phyloP scores from a whole-genome alignment of 495 filamentous ascomycete genomes.

The Xylaria palmicola region DNA sequence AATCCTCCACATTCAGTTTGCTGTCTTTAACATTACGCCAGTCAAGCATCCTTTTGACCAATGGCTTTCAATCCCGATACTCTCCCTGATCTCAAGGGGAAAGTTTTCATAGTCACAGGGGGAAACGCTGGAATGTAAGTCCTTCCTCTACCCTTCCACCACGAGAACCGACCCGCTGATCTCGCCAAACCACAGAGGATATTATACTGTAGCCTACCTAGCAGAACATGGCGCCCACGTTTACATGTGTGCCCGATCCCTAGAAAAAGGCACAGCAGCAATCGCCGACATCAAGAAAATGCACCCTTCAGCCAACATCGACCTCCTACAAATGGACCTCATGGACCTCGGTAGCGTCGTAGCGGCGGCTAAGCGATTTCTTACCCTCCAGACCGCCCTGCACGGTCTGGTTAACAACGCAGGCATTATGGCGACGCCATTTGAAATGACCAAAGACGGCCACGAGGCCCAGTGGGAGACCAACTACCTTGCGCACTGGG shows the following conservation, averaged over 20 bases:
- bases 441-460: constrained; percentile 45
- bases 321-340: constrained; percentile 46
- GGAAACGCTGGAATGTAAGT: constrained; percentile 42
- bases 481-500: constrained; percentile 47
- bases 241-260: constrained; percentile 41
- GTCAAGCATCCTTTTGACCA: constrained; percentile 24
- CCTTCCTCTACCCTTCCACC: constrained; percentile 4
- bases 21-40: constrained; percentile 11
- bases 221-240: constrained; percentile 43
- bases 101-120: constrained; percentile 30
- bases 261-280: constrained; percentile 34
- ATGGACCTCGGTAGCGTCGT: constrained; percentile 33
- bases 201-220: constrained; percentile 38
- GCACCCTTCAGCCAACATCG: constrained; percentile 34
- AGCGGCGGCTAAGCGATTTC: constrained; percentile 18
- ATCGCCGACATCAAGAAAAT: constrained; percentile 38
- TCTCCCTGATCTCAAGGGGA: constrained; percentile 29
- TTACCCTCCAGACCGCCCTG: constrained; percentile 21
- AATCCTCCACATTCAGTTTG: constrained; percentile 22
- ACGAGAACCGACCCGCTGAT: constrained; percentile 15
- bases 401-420: constrained; percentile 38
- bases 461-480: constrained; percentile 50
- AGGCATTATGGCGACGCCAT: constrained; percentile 44
- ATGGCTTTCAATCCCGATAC: constrained; percentile 46
- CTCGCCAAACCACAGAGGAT: constrained; percentile 29